Conservation (phyloP, 2,329 filamentous ascomycete species). For the Claviceps sp. region DNA sequence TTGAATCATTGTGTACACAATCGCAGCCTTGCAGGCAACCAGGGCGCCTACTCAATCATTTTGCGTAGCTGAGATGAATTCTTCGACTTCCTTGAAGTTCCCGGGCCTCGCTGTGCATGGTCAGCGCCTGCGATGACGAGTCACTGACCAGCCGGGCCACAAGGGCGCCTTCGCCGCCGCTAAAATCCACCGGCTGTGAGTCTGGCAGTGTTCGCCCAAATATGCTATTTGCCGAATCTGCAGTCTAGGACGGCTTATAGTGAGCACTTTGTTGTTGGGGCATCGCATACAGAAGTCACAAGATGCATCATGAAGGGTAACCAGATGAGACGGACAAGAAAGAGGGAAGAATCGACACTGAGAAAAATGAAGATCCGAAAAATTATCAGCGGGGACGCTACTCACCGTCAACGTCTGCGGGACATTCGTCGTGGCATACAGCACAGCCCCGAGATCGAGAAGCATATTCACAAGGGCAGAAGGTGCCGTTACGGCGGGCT, state of each 20-base stretch:
- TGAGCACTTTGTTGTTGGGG: too few relatives aligned
- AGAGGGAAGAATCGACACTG: too few relatives aligned
- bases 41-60: too few relatives aligned
- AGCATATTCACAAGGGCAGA: constrained; percentile 14
- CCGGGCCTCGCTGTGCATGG: constrained; percentile 14
- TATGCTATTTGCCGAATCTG: constrained; percentile 26
- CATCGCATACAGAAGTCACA: background rate
- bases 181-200: constrained; percentile 13
- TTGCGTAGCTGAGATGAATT: too few relatives aligned
- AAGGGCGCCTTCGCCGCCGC: constrained; percentile 13
- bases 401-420: constrained; percentile 49
- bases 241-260: constrained; percentile 8
- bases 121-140: constrained; percentile 30
- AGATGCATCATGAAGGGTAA: background rate
- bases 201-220: constrained; percentile 12
- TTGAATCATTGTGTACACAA: too few relatives aligned
- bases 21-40: too few relatives aligned
- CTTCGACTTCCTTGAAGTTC: too few relatives aligned
- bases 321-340: background rate
- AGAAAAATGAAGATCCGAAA: background rate
- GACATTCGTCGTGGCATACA: constrained; percentile 32
- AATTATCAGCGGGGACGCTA: too few relatives aligned
- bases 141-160: constrained; percentile 11
- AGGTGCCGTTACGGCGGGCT: constrained; percentile 9
- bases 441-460: constrained; percentile 14